Conservation (phyloP, 805 yeast genomes). For the Teunomyces funiuensis region DNA sequence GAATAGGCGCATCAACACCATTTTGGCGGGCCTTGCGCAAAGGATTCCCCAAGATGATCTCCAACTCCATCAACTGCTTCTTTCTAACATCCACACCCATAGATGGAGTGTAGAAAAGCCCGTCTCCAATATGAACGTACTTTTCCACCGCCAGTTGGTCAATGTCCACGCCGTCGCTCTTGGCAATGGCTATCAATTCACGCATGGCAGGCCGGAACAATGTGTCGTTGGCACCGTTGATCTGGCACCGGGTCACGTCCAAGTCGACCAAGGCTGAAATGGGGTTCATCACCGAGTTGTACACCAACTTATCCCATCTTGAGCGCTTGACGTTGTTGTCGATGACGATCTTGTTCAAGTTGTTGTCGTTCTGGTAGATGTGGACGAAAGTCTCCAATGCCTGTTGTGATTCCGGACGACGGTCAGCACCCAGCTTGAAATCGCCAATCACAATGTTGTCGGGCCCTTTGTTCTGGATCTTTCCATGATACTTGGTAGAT, state of each 20-base stretch:
- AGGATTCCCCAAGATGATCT: conserved; percentile 41
- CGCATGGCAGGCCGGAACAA: conserved; percentile 59
- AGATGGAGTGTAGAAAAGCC: conserved; percentile 41
- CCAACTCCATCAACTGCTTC: conserved; percentile 38
- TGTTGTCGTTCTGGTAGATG: conserved; percentile 28
- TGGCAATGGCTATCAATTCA: conserved; percentile 65
- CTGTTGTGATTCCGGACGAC: conserved; percentile 11
- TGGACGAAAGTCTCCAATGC: conserved; percentile 21
- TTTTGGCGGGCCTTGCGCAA: conserved; percentile 38
- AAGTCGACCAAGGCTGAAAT: conserved; percentile 32
- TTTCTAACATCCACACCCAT: conserved; percentile 41
- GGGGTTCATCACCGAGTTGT: conserved; percentile 37
- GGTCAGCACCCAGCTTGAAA: conserved; percentile 11
- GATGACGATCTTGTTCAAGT: conserved; percentile 21
- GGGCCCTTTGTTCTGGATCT: conserved; percentile 17
- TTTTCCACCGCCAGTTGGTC: conserved; percentile 48
- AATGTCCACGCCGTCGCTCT: conserved; percentile 61
- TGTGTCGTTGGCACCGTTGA: conserved; percentile 28
- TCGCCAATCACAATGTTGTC: conserved; percentile 21
- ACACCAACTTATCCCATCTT: conserved; percentile 41
- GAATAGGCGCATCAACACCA: conserved; percentile 53
- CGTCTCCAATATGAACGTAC: conserved; percentile 52
- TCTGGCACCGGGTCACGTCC: conserved; percentile 38
- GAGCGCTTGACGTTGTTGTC: conserved; percentile 32
- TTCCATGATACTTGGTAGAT: conserved; percentile 26